These are phyloP conservation scores for Podospora anserina DNA, from an alignment of 495 filamentous ascomycete genomes.

Conservation along the genomic window DNA sequence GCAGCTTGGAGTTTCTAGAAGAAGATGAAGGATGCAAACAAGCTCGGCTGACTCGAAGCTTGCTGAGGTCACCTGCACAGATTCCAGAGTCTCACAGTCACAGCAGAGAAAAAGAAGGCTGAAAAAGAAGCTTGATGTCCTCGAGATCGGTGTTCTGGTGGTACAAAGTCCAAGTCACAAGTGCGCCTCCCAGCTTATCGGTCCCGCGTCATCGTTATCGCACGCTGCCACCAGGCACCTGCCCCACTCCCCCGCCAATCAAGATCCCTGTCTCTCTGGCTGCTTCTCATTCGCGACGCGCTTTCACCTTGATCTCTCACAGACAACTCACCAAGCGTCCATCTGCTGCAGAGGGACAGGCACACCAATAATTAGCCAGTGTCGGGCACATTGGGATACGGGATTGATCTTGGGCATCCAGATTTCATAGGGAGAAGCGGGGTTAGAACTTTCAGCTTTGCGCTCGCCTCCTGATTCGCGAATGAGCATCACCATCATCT, in stretches of 20 bases:
- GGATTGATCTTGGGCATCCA: conserved; percentile 26
- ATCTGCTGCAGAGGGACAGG: conserved; percentile 24
- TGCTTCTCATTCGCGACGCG: conserved; percentile 23
- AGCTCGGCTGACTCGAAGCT: conserved; percentile 10
- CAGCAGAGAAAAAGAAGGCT: neutral
- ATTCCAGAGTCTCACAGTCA: neutral
- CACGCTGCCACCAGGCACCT: neutral
- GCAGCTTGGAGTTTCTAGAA: neutral
- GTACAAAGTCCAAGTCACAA: neutral
- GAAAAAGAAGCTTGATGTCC: neutral
- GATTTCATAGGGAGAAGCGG: conserved; percentile 8
- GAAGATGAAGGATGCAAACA: neutral
- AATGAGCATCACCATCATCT: conserved; percentile 9
- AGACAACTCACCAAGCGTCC: conserved; percentile 27
- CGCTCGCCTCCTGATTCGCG: conserved; percentile 5
- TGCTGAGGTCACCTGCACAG: conserved; percentile 18
- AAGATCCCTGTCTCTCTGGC: conserved; percentile 13
- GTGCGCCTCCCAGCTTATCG: conserved; percentile 5
- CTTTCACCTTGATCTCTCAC: neutral
- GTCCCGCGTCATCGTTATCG: conserved; percentile 19
- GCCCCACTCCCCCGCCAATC: conserved; percentile 9
- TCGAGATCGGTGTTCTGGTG: neutral
- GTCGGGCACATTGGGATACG: conserved; percentile 6
- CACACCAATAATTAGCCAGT: conserved; percentile 28
- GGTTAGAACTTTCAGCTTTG: conserved; percentile 9